These are phyloP conservation scores for Citrullus colocynthis DNA, from an alignment of 306 rosid genomes.

Conservation along the genomic window DNA sequence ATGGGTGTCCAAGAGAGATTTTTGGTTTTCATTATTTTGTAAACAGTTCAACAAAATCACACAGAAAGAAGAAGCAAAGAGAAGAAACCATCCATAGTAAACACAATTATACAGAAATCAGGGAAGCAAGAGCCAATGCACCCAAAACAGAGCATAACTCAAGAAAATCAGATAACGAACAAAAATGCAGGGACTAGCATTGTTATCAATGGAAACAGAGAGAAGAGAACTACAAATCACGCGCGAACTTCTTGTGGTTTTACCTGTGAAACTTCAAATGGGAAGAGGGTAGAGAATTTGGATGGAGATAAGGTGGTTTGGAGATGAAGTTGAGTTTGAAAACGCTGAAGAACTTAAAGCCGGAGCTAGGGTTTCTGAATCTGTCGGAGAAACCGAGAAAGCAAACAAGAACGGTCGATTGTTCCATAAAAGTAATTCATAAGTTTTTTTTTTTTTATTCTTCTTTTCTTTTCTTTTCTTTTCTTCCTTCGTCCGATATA, in stretches of 20 bases:
- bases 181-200: neutral
- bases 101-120: neutral
- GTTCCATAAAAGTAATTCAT: neutral
- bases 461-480: too few relatives aligned
- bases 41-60: neutral
- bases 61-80: neutral
- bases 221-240: neutral
- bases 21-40: too few relatives aligned
- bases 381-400: neutral
- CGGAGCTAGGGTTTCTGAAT: neutral
- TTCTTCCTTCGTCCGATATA: neutral
- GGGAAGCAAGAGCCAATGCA: neutral
- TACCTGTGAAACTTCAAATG: neutral
- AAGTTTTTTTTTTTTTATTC: too few relatives aligned
- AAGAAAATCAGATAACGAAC: neutral
- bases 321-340: neutral
- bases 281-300: neutral
- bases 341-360: neutral
- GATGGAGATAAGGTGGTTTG: neutral
- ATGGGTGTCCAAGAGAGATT: too few relatives aligned
- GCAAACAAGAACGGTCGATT: neutral
- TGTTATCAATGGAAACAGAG: neutral
- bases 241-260: neutral
- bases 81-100: neutral
- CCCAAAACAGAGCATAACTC: neutral